A percentile compares a stretch with the other conserved stretches of the same genome.
Evolutionary conservation across 441 rosid species (phyloP).

Genomic region (Gossypium trilobum): DNA sequence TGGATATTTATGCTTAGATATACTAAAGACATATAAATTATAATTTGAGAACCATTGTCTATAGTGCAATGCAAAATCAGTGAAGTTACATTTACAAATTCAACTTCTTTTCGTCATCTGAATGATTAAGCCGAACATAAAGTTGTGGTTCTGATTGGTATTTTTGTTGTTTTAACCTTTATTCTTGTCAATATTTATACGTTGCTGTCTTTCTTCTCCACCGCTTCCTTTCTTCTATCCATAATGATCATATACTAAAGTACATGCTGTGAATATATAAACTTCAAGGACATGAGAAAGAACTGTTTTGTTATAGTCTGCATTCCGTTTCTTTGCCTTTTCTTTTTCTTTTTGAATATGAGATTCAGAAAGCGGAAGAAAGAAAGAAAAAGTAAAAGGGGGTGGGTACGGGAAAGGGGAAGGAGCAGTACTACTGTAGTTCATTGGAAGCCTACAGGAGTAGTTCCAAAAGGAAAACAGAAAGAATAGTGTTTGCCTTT

Average conservation of each 20-base stretch:
- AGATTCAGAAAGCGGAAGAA: not conserved
- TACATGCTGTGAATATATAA: not conserved
- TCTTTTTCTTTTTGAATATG: not conserved
- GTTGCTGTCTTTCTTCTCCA: not conserved
- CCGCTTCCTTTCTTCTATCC: not conserved
- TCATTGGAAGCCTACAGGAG: not conserved
- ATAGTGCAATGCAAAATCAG: not conserved
- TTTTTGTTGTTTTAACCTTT: conserved; percentile 3
- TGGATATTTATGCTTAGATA: not conserved
- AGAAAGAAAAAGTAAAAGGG: not conserved
- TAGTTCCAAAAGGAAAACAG: not conserved
- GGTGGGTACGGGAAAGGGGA: not conserved
- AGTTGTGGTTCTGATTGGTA: not conserved
- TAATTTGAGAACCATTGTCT: not conserved
- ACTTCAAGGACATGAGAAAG: not conserved
- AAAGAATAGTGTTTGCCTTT: not conserved
- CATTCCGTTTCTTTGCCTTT: not conserved
- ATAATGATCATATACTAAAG: not conserved
- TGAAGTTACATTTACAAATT: not conserved
- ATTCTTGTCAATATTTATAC: not conserved
- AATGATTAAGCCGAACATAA: not conserved
- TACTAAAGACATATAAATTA: not conserved
- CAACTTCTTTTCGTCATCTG: not conserved
- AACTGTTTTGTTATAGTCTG: not conserved
- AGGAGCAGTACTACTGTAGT: not conserved